Evolutionary conservation across 108 stramenopile species (phyloP), one percentile per base, ranked within the genome.

Genomic region (Craspedostauros australis): DNA sequence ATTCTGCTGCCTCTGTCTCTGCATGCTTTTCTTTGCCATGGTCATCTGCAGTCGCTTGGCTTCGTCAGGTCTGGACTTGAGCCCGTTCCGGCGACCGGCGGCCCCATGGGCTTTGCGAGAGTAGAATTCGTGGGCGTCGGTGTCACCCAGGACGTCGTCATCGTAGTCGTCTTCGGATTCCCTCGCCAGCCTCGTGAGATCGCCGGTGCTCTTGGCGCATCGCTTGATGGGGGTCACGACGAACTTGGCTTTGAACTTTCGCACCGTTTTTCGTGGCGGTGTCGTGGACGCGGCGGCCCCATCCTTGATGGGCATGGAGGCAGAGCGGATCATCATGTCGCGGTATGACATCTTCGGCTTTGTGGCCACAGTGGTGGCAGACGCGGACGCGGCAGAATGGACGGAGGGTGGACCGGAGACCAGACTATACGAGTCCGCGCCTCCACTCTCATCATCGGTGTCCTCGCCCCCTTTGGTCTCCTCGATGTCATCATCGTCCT

Each of bases 121-220:
- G 55, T 90, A 90, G 65, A 60, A 90, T 22, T 85, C 76, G 62
- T 68, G 52, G 1, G 88, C 84, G 62, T 85, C 84, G 4, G 79
- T 80, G 0, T 82, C 88, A 40, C 84, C 84, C 37, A 85, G 20
- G 39, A 89, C 40, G 3, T 64, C 72, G 24, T 58, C 56, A 7
- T 65, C 75, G n/a, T 62, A 60, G 25, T 68, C 71, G 23, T 65
- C 72, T 21, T 66, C 66, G 45, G 54, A 58, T 15, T 45, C 30
- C 57, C 53, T 47, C 21, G 46, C 70, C 40, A 75, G 25, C 12
- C 54, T 41, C 29, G 25, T 27, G 37, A 75, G 56, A 36, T 75
- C 63, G 3, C 68, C 73, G n/a, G 58, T 75, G 33, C 73, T 75
- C 39, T 61, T 70, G 16, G 63, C 33, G 47, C 62, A 51, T 11